Evolutionary conservation across 2,329 filamentous ascomycete species (phyloP), one percentile per base, ranked within the genome.

Genomic region (Phaeosphaeria sp.): DNA sequence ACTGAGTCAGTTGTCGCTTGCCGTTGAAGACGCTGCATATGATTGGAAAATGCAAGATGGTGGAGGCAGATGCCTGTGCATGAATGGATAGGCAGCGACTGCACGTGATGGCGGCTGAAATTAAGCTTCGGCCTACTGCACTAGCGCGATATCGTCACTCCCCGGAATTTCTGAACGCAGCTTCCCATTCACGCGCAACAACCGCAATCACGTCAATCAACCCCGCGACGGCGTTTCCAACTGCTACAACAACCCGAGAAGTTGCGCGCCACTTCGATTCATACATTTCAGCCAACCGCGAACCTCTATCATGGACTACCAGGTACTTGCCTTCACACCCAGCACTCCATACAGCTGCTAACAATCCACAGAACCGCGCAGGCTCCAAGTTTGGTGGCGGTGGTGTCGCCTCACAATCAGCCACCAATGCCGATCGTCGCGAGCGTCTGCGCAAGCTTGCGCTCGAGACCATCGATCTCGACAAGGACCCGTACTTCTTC

Each of bases 401-500:
- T 72, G 95, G 95, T 78, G 93, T 98, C 69, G 95, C 95, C 77
- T 97, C 93, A 6, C 88, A 92, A 74, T 93, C 90, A 72, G 92
- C 93, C 57, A 96, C 93, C 62, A 98, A 98, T 79, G 94, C 95
- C 65, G 95, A 98, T 86, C 92, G 95, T 58, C 92, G 95, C 77
- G 95, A 99, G 80, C 93, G 95, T 63, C 90, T 99, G 40, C 93
- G 94, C 79, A 97, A 97, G 83, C 93, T 99, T 75, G 95, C 95
- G 57, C 91, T 99, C 74, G 95, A 99, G 82, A 96, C 93, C 55
- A 99, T 99, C 84, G 94, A 98, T 82, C 91, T 98, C 63, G 95
- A 98, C 81, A 98, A 97, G 82, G 95, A 99, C 81, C 95, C 95
- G 0, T 99, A 98, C 86, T 97, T 98, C 84, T 99, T 99, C 89